Evolutionary conservation across 2,329 filamentous ascomycete genomes (phyloP).

Genomic region (Geoglossum cookeanum): DNA sequence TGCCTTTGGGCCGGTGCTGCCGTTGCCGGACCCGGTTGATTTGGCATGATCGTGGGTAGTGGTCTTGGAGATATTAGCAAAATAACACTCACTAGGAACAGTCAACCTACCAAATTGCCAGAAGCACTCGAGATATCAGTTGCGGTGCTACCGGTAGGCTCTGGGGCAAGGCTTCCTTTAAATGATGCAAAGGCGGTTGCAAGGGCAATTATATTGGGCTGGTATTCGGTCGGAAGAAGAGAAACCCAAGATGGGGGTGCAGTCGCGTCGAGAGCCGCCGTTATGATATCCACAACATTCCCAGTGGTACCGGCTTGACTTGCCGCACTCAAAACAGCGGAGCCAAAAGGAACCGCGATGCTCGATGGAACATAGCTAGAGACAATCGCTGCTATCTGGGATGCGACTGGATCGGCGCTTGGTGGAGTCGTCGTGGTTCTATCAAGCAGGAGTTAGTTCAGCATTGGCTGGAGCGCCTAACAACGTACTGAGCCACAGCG

Average conservation of each 20-base stretch:
- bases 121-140: not conserved
- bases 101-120: not conserved
- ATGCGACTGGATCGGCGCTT: not conserved
- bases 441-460: not conserved
- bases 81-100: not conserved
- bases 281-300: not conserved
- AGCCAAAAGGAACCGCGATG: not conserved
- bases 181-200: constrained; percentile 1
- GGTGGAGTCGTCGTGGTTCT: not conserved
- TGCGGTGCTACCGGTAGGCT: not conserved
- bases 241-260: constrained; percentile 3
- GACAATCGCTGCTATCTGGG: not conserved
- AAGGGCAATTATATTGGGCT: not conserved
- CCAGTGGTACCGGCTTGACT: not conserved
- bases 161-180: not conserved
- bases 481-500: not conserved
- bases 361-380: constrained; percentile 1
- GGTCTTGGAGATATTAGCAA: not conserved
- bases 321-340: constrained; percentile 2
- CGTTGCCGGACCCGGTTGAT: not conserved
- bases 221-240: constrained; percentile 1
- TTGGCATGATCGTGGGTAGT: not conserved
- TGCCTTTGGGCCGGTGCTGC: not conserved
- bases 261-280: not conserved
- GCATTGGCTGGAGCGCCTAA: no score